Evolutionary conservation across 2,329 filamentous ascomycete species (phyloP), one percentile per base, ranked within the genome.

Genomic region (Mollisiaceae sp.): DNA sequence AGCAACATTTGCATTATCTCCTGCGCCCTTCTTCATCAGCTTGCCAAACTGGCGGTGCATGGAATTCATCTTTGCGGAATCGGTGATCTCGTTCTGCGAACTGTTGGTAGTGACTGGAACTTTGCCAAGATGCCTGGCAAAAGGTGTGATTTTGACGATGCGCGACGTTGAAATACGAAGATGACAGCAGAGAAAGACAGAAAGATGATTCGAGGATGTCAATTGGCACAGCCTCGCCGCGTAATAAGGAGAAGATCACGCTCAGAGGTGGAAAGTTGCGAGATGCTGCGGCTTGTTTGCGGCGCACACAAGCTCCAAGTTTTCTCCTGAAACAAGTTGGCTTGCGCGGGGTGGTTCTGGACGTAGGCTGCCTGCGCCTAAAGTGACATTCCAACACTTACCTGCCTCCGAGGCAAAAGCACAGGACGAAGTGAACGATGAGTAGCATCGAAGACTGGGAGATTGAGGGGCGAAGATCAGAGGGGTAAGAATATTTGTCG

Each of bases 41-140:
- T 86, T 89, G 67, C 90, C 91, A 71, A 94, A 89, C 74, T 89
- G 87, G 69, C 91, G 83, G 75, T 93, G 89, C 79, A 95, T 85
- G 54, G 86, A 86, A 77, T 91, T 87, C 89, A 91, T 91, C 55
- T 72, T 84, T 73, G 52, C 24, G 43, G 54, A 43, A 59, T 65
- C 60, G 38, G 59, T 54, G 36, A 54, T 67, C 52, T 65, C 39
- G 35, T 64, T 32, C 55, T 41, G 45, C 41, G 52, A 15, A 55
- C 41, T 65, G 50, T 63, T 58, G 43, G 65, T 65, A 65, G 43
- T 36, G 60, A 64, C 41, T 62, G 60, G 43, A 39, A 36, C 43
- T 62, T 50, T 60, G 56, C 65, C 57, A 59, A 60, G 32, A 14
- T 64, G 55, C 47, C 43, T 36, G 20, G 56, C 27, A 27, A 62